phyloP scores from a whole-genome alignment of 106 monocot species.

The Allium sativum region DNA sequence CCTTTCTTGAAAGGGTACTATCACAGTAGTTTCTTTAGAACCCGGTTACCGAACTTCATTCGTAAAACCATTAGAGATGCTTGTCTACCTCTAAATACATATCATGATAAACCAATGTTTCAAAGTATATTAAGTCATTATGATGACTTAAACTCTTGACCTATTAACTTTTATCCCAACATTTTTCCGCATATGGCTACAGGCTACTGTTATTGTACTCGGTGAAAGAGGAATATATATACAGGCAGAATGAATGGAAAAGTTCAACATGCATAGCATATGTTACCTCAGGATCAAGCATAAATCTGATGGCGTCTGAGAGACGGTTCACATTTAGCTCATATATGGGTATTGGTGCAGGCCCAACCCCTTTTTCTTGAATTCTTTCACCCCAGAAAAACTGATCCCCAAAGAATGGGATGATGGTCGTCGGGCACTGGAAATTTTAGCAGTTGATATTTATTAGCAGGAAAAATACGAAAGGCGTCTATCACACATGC shows the following conservation, averaged over 20 bases:
- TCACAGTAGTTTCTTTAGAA: too few species aligned
- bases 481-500: too few species aligned
- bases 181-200: too few species aligned
- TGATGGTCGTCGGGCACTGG: conserved; percentile 86
- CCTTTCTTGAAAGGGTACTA: too few species aligned
- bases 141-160: too few species aligned
- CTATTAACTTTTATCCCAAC: too few species aligned
- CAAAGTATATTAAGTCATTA: too few species aligned
- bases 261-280: not conserved
- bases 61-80: too few species aligned
- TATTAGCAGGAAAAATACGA: too few species aligned
- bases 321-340: conserved; percentile 62
- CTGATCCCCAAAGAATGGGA: conserved; percentile 96
- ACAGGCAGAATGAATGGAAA: not conserved
- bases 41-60: too few species aligned
- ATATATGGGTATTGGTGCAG: conserved; percentile 80
- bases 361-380: conserved; percentile 72
- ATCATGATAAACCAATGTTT: too few species aligned
- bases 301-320: conserved; percentile 68
- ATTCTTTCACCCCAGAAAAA: conserved; percentile 90
- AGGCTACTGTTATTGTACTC: not conserved
- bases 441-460: not conserved
- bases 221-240: not conserved
- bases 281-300: conserved; percentile 87
- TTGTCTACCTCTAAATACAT: too few species aligned